Evolutionary conservation across 306 rosid genomes (phyloP).

Genomic region (Sphenostylis stenocarpa): DNA sequence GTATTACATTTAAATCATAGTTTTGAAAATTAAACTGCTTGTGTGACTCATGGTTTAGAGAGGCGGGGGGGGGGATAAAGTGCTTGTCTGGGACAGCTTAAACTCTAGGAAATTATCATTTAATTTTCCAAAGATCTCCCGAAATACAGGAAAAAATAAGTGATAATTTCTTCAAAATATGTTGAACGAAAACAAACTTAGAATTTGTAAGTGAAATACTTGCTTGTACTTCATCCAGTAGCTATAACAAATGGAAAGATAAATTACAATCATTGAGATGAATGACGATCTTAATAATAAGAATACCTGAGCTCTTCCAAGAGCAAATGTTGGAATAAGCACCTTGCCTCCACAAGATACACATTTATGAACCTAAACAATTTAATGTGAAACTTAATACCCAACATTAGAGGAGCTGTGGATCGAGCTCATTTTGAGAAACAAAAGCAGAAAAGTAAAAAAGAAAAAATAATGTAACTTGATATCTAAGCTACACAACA

Average conservation of each 20-base stretch:
- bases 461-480: conserved; percentile 5
- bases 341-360: conserved; percentile 88
- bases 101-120: not conserved
- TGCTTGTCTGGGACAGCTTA: not conserved
- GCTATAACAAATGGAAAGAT: not conserved
- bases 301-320: conserved; percentile 97
- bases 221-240: conserved; percentile 13
- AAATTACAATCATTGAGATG: conserved; percentile 3
- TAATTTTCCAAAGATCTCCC: not conserved
- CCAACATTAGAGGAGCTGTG: conserved; percentile 1
- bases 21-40: conserved; percentile 6
- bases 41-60: not conserved
- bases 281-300: conserved; percentile 15
- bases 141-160: not conserved
- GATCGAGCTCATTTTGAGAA: conserved; percentile 7
- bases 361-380: conserved; percentile 75
- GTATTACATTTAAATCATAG: not conserved
- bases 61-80: too few relatives aligned
- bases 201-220: not conserved
- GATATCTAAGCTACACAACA: conserved; percentile 14
- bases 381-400: conserved; percentile 23
- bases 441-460: not conserved
- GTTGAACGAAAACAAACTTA: not conserved
- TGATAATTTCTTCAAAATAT: not conserved
- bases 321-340: conserved; percentile 93